Percentiles rank a stretch among this genome's conserved stretches.
Conservation (phyloP, 495 filamentous ascomycete species). For the Apiosordaria backusii region DNA sequence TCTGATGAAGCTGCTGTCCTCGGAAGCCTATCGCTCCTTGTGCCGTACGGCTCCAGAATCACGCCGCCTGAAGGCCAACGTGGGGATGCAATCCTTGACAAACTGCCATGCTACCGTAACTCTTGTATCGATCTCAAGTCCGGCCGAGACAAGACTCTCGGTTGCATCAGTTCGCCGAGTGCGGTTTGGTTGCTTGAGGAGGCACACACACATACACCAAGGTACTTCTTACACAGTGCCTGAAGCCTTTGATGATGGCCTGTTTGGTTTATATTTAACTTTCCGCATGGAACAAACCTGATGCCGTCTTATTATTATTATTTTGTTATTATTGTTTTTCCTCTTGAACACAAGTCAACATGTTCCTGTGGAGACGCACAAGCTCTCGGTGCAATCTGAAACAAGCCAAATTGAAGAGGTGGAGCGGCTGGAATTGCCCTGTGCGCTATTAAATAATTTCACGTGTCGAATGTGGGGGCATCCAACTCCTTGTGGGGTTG, state of each 20-base stretch:
- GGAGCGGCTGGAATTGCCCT: slow-evolving; percentile 6
- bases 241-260: background rate
- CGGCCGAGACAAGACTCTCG: background rate
- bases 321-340: background rate
- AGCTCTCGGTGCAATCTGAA: slow-evolving; percentile 16
- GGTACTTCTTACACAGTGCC: background rate
- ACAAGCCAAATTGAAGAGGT: slow-evolving; percentile 14
- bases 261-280: slow-evolving; percentile 6
- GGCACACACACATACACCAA: background rate
- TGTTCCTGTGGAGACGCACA: slow-evolving; percentile 6
- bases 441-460: slow-evolving; percentile 17
- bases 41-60: slow-evolving; percentile 17
- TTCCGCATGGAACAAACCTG: background rate
- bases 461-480: slow-evolving; percentile 13
- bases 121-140: background rate
- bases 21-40: slow-evolving; percentile 6
- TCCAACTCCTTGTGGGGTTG: background rate
- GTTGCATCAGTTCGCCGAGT: background rate
- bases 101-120: too few species aligned
- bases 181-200: too few species aligned
- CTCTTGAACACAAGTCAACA: background rate
- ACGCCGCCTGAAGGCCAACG: too few species aligned
- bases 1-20: background rate
- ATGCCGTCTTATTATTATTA: slow-evolving; percentile 9
- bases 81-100: too few species aligned